Conservation (phyloP, 2,329 filamentous ascomycete species). For the Metarhizium humberi region DNA sequence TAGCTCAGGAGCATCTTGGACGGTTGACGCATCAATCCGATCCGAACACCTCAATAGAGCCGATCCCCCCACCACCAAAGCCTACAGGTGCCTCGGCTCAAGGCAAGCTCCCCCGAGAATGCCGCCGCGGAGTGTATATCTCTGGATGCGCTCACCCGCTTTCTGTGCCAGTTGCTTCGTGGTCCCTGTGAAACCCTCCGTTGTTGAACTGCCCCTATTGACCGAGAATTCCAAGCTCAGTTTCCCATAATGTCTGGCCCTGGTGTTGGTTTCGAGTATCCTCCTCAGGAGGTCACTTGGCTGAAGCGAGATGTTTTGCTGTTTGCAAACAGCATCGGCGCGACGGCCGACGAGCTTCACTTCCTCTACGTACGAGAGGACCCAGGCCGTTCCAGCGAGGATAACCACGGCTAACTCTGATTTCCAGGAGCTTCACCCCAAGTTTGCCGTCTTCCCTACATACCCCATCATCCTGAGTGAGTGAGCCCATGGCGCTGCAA, state of each 20-base stretch:
- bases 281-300: conserved; percentile 69
- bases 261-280: conserved; percentile 71
- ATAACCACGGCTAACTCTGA: background rate
- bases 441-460: conserved; percentile 82
- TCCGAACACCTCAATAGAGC: too few relatives aligned
- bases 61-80: background rate
- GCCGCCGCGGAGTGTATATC: background rate
- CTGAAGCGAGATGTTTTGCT: conserved; percentile 79
- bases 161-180: background rate
- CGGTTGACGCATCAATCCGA: too few relatives aligned
- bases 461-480: conserved; percentile 73
- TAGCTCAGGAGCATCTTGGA: too few relatives aligned
- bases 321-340: conserved; percentile 84
- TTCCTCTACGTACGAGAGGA: conserved; percentile 67
- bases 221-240: background rate
- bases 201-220: background rate
- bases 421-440: conserved; percentile 70
- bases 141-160: background rate
- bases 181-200: background rate
- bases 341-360: conserved; percentile 78
- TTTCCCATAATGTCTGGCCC: conserved; percentile 30
- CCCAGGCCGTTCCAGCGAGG: too few relatives aligned
- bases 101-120: background rate
- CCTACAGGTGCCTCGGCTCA: conserved; percentile 2
- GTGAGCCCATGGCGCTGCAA: conserved; percentile 14